phyloP scores from a whole-genome alignment of 179 eudicot genomes.

The Beta lomatogona region DNA sequence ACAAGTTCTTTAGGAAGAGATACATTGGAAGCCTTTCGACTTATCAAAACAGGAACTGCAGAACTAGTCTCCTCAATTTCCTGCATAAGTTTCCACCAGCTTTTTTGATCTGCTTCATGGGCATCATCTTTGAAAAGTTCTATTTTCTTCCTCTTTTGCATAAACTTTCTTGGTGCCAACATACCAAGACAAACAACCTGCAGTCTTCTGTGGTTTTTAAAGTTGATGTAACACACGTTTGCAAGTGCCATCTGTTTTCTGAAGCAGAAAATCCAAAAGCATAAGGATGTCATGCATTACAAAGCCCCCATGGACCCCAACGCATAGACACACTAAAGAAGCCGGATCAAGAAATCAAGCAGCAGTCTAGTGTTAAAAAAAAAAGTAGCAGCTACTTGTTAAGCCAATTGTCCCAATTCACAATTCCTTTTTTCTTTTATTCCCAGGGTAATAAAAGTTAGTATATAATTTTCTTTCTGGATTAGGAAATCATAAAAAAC shows the following conservation, averaged over 20 bases:
- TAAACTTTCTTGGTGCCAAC: constrained; percentile 84
- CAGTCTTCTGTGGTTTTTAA: constrained; percentile 46
- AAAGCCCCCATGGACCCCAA: not conserved
- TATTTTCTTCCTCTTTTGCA: constrained; percentile 79
- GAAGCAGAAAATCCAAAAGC: constrained; percentile 30
- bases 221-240: constrained; percentile 38
- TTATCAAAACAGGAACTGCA: constrained; percentile 72
- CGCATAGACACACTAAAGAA: not conserved
- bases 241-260: constrained; percentile 50
- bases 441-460: not conserved
- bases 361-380: not conserved
- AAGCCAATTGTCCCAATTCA: not conserved
- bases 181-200: constrained; percentile 72
- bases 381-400: not conserved
- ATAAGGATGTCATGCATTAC: constrained; percentile 20
- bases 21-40: constrained; percentile 52
- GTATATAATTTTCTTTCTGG: too few species aligned
- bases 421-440: too few species aligned
- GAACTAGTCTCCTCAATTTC: constrained; percentile 82
- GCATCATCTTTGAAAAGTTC: constrained; percentile 77
- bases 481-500: not conserved
- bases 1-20: constrained; percentile 79
- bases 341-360: not conserved
- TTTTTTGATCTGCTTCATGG: constrained; percentile 83
- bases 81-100: constrained; percentile 82